Conservation (phyloP, 2,329 filamentous ascomycete genomes). For the Pseudogymnoascus sp. region DNA sequence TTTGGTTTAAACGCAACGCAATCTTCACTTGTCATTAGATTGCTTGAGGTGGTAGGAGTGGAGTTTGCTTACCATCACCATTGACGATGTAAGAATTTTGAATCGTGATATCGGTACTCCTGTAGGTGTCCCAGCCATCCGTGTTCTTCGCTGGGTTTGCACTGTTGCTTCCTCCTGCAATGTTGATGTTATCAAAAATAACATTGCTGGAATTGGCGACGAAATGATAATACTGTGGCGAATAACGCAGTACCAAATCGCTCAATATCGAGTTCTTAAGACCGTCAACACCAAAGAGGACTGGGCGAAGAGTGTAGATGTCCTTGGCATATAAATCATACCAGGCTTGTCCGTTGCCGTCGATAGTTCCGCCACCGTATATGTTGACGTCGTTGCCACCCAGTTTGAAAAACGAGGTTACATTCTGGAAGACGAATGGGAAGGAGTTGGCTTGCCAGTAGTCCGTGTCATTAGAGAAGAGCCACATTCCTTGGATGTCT, state of each 20-base stretch:
- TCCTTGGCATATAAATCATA: conserved; percentile 35
- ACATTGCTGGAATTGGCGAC: conserved; percentile 60
- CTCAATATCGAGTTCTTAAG: conserved; percentile 51
- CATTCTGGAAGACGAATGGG: conserved; percentile 56
- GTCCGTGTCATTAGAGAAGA: conserved; percentile 57
- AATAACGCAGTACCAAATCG: conserved; percentile 53
- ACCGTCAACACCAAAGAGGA: conserved; percentile 50
- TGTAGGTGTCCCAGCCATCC: conserved; percentile 56
- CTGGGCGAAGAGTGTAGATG: conserved; percentile 50
- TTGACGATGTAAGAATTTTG: conserved; percentile 45
- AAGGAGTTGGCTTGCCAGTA: conserved; percentile 60
- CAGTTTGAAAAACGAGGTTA: conserved; percentile 57
- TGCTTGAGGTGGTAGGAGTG: background rate
- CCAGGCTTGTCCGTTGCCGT: conserved; percentile 36
- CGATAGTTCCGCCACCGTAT: conserved; percentile 53
- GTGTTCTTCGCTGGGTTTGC: conserved; percentile 54
- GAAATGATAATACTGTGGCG: conserved; percentile 53
- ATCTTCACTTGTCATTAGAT: conserved; percentile 30
- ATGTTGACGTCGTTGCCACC: conserved; percentile 58
- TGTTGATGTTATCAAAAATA: conserved; percentile 55
- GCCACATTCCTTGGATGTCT: conserved; percentile 51
- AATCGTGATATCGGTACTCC: conserved; percentile 52
- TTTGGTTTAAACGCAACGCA: conserved; percentile 62
- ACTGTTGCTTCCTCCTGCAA: conserved; percentile 47
- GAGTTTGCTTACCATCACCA: conserved; percentile 38